Conservation (phyloP, 1,139 yeast species). For the Taphrina wiesneri region DNA sequence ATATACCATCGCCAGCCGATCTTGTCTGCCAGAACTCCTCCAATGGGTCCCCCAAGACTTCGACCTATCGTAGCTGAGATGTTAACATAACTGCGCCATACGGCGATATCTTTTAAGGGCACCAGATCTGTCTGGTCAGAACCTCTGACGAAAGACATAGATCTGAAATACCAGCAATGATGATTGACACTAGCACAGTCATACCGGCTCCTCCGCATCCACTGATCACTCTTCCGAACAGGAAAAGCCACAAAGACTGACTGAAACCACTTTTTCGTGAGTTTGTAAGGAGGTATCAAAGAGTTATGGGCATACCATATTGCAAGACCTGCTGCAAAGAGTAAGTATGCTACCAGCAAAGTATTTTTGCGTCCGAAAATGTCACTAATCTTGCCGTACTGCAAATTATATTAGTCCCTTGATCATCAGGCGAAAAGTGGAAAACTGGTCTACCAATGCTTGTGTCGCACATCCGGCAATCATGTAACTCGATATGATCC, state of each 20-base stretch:
- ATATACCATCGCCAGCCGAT: slow-evolving; percentile 27
- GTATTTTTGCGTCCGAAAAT: slow-evolving; percentile 62
- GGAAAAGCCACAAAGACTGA: slow-evolving; percentile 43
- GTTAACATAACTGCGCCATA: slow-evolving; percentile 29
- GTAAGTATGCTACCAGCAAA: slow-evolving; percentile 52
- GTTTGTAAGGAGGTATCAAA: neutral
- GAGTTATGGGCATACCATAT: neutral
- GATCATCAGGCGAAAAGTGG: neutral
- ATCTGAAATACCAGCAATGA: slow-evolving; percentile 43
- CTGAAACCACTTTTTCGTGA: neutral
- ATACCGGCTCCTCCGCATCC: slow-evolving; percentile 74
- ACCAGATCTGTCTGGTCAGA: slow-evolving; percentile 2
- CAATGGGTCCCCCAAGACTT: slow-evolving; percentile 29
- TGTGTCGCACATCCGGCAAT: slow-evolving; percentile 18
- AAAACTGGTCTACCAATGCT: slow-evolving; percentile 46
- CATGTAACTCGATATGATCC: slow-evolving; percentile 14
- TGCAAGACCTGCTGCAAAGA: slow-evolving; percentile 51
- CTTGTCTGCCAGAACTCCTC: slow-evolving; percentile 16
- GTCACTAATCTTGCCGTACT: slow-evolving; percentile 62
- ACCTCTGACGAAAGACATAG: neutral
- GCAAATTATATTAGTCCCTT: no score
- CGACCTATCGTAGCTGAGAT: slow-evolving; percentile 19
- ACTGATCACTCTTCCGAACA: slow-evolving; percentile 65
- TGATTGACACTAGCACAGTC: slow-evolving; percentile 58
- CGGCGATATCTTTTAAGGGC: slow-evolving; percentile 12